A percentile compares a stretch with the other conserved stretches of the same genome.
phyloP scores from a whole-genome alignment of 441 rosid genomes.

The Viola pubescens region DNA sequence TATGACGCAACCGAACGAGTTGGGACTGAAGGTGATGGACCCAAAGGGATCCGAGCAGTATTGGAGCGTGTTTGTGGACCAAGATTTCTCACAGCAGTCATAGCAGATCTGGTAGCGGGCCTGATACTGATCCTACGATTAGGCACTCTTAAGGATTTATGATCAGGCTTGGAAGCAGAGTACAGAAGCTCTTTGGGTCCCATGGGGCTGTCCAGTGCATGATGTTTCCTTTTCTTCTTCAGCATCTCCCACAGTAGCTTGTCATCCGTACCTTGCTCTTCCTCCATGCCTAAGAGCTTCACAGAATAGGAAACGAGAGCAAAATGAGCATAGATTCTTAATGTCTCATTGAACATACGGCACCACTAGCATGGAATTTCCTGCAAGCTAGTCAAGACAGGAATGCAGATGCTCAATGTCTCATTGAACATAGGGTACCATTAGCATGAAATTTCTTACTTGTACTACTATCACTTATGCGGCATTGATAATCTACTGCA shows the following conservation, averaged over 20 bases:
- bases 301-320: neutral
- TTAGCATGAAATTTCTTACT: too few species aligned
- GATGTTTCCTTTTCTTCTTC: conserved; percentile 35
- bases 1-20: conserved; percentile 12
- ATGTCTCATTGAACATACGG: too few species aligned
- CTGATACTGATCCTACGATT: conserved; percentile 6
- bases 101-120: neutral
- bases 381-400: neutral
- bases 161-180: conserved; percentile 3
- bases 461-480: too few species aligned
- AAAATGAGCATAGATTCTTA: neutral
- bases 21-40: conserved; percentile 27
- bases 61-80: conserved; percentile 19
- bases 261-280: conserved; percentile 27
- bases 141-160: conserved; percentile 7
- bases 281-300: conserved; percentile 31
- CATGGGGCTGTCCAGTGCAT: conserved; percentile 38
- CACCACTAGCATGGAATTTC: too few species aligned
- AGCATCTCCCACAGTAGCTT: conserved; percentile 34
- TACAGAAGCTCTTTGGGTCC: conserved; percentile 32
- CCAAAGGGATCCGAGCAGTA: conserved; percentile 19
- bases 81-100: neutral
- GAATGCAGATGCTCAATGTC: neutral
- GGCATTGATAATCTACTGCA: too few species aligned
- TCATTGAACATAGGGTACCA: neutral